Base-by-base conservation (phyloP, 2,329 filamentous ascomycete species). In the Pseudogymnoascus sp. region DNA sequence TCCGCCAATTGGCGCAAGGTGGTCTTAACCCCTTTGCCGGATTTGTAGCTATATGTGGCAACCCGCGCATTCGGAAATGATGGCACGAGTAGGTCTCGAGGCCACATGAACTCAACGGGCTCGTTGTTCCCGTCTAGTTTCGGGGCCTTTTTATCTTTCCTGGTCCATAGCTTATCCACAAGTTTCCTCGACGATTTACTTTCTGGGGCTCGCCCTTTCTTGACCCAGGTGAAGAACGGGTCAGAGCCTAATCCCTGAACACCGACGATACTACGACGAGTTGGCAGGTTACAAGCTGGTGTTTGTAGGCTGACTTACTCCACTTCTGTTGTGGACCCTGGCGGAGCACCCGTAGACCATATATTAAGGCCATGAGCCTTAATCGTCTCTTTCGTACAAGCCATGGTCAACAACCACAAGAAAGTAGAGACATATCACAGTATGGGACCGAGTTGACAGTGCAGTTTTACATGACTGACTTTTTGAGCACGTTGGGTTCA, bases 21-120 rank as follows among this genome's bases (percentile, higher is more conserved):
- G 1, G 62, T 65, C 59, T 65, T 65, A 11, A 67, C 59, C 11
- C 4, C 25, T 7, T 40, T 60, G 33, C 65, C 65, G 11, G 65
- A 67, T 58, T 67, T 61, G 55, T 67, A 67, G 40, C 65, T 66
- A 62, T 66, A 66, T 1, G 65, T 66, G 6, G 64, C 64, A 21
- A 66, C 63, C 28, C 65, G 61, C 16, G 62, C 65, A 59, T 66
- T 52, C 40, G 55, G 41, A 33, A 66, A 66, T 31, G 28, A 28
- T 14, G 65, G 66, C 23, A 65, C 65, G 8, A 65, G 61, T 31
- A 64, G 43, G 40, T 67, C 65, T 38, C 63, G 60, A 23, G 62
- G 25, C 65, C 63, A 67, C 63, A 67, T 66, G 25, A 61, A 16
- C 49, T 62, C 62, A 23, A n/a, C 14, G 5, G 38, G 18, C 21